Conservation (phyloP, 768 basidiomycete species). For the Trametes coccinea region DNA sequence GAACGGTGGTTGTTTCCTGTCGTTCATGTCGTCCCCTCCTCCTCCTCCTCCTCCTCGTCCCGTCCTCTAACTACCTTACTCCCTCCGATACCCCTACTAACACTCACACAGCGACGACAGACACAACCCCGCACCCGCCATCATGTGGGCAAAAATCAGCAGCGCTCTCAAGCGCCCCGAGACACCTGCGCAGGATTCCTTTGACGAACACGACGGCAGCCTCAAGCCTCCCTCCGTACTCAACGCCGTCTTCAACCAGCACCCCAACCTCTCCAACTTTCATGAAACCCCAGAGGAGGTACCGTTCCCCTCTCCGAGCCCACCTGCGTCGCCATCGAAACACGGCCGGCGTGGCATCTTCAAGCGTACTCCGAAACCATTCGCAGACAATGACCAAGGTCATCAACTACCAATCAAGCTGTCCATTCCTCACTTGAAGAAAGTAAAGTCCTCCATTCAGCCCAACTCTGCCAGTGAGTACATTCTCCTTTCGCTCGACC, state of each 20-base stretch:
- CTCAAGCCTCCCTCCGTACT: constrained; percentile 37
- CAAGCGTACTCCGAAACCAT: constrained; percentile 50
- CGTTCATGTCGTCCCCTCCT: constrained; percentile 18
- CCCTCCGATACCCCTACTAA: background rate
- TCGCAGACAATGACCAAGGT: constrained; percentile 42
- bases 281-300: constrained; percentile 36
- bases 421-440: constrained; percentile 42
- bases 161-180: constrained; percentile 50
- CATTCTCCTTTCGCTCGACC: background rate
- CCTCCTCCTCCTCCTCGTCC: background rate
- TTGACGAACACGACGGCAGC: constrained; percentile 19
- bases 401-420: constrained; percentile 33
- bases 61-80: background rate
- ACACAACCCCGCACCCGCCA: background rate
- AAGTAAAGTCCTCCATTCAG: constrained; percentile 44
- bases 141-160: constrained; percentile 66
- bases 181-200: constrained; percentile 23
- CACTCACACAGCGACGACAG: constrained; percentile 8
- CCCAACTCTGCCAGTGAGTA: constrained; percentile 28
- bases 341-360: constrained; percentile 49
- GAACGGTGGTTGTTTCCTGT: constrained; percentile 3
- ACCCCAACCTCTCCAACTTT: constrained; percentile 62
- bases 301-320: constrained; percentile 36
- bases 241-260: constrained; percentile 55
- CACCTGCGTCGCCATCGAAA: constrained; percentile 54